These are phyloP conservation scores for Tulasnella sp. DNA, from an alignment of 768 basidiomycete genomes.

Conservation along the genomic window DNA sequence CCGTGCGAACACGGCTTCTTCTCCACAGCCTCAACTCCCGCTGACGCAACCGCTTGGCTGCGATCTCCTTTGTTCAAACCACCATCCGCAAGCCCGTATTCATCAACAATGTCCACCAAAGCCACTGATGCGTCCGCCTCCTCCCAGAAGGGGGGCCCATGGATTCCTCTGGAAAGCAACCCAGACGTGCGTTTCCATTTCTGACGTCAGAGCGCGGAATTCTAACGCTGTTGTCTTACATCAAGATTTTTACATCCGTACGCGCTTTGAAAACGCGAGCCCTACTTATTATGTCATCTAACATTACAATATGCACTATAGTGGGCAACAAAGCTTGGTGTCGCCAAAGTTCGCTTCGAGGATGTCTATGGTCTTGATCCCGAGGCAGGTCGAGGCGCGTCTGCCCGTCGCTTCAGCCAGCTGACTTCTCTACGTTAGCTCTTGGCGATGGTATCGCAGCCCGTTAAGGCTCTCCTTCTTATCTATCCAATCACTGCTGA, in stretches of 20 bases:
- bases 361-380: constrained; percentile 73
- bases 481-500: constrained; percentile 70
- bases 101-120: background rate
- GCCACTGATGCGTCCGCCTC: background rate
- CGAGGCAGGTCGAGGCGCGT: constrained; percentile 44
- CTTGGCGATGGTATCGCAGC: constrained; percentile 62
- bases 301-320: constrained; percentile 36
- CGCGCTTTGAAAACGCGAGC: constrained; percentile 18
- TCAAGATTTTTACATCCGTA: constrained; percentile 22
- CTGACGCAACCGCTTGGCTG: background rate
- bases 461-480: constrained; percentile 78
- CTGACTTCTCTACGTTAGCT: constrained; percentile 45
- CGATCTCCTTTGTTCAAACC: constrained; percentile 3
- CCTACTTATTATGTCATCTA: constrained; percentile 49
- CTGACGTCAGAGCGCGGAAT: background rate
- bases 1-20: constrained; percentile 1
- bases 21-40: background rate
- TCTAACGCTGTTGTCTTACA: constrained; percentile 36
- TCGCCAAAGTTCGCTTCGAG: constrained; percentile 54
- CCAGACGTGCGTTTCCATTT: constrained; percentile 45
- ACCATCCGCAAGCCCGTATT: background rate
- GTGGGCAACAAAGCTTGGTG: constrained; percentile 71
- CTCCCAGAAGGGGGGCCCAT: constrained; percentile 39
- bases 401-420: background rate
- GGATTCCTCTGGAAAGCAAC: constrained; percentile 81